These are phyloP conservation scores for Dactylella cylindrospora DNA, from an alignment of 2,329 filamentous ascomycete species.

Conservation along the genomic window DNA sequence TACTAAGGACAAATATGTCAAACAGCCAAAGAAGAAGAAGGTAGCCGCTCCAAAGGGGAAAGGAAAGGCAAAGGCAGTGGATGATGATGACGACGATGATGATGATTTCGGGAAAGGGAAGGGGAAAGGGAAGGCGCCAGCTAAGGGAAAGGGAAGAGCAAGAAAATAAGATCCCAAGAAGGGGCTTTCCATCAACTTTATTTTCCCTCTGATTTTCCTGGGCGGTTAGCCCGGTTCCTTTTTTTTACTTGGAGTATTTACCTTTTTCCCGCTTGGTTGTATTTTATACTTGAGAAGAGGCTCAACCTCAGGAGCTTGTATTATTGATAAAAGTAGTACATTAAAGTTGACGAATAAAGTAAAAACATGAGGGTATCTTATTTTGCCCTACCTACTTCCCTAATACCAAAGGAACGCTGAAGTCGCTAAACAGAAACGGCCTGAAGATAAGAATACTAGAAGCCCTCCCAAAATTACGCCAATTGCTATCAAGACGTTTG, in stretches of 20 bases:
- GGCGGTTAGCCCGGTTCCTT: no score
- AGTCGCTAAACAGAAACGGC: no score
- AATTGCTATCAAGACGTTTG: no score
- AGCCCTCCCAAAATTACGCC: no score
- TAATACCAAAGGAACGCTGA: no score
- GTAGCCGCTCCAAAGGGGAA: conserved; percentile 51
- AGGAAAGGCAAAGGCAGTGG: conserved; percentile 51
- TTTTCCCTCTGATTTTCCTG: no score
- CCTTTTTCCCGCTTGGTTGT: neutral
- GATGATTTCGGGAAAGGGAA: conserved; percentile 53
- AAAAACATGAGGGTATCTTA: neutral
- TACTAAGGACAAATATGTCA: conserved; percentile 95
- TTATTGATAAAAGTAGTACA: no score
- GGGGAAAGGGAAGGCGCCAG: conserved; percentile 45
- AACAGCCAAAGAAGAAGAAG: conserved; percentile 73
- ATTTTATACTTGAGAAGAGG: no score
- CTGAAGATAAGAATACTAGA: no score
- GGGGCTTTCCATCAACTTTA: no score
- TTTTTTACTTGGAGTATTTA: neutral
- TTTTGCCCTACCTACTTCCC: neutral
- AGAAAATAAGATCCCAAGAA: no score
- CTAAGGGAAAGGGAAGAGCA: conserved; percentile 23
- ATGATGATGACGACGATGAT: conserved; percentile 33
- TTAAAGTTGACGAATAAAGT: neutral
- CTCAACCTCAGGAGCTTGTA: no score